Evolutionary conservation across 2,329 filamentous ascomycete genomes (phyloP).

Genomic region (Fusarium setosum): DNA sequence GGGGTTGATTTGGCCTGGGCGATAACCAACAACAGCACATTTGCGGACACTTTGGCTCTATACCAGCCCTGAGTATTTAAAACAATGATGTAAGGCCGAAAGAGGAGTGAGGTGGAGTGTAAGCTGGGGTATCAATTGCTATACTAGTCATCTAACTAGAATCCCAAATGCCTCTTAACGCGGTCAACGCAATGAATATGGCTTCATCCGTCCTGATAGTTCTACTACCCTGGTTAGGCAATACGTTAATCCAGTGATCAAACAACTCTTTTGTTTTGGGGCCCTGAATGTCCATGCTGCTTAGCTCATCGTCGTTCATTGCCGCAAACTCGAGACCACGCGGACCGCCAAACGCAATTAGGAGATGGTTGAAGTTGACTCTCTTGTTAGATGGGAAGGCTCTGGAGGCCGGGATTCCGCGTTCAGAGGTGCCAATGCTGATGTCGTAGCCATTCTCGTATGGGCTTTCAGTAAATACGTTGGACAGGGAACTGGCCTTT

Average conservation of each 20-base stretch:
- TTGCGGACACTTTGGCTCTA: conserved; percentile 44
- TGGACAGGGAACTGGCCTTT: conserved; percentile 72
- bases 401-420: conserved; percentile 66
- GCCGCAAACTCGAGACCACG: conserved; percentile 83
- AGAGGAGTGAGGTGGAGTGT: conserved; percentile 1
- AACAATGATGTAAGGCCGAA: conserved; percentile 12
- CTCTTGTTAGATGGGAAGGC: conserved; percentile 58
- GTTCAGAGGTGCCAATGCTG: conserved; percentile 86
- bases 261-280: conserved; percentile 77
- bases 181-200: conserved; percentile 79
- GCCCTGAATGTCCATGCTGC: conserved; percentile 71
- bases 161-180: conserved; percentile 70
- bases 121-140: conserved; percentile 39
- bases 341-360: conserved; percentile 85
- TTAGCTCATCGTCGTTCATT: conserved; percentile 66
- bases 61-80: conserved; percentile 36
- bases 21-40: conserved; percentile 44
- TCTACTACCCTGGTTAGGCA: conserved; percentile 83
- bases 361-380: conserved; percentile 72
- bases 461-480: conserved; percentile 80
- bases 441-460: conserved; percentile 85
- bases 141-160: conserved; percentile 34
- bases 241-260: conserved; percentile 85
- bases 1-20: conserved; percentile 36
- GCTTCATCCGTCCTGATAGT: conserved; percentile 89